Evolutionary conservation across 192 early-diverging fungal species (phyloP), one percentile per base, ranked within the genome.

Genomic region (Backusella tarrabulga): DNA sequence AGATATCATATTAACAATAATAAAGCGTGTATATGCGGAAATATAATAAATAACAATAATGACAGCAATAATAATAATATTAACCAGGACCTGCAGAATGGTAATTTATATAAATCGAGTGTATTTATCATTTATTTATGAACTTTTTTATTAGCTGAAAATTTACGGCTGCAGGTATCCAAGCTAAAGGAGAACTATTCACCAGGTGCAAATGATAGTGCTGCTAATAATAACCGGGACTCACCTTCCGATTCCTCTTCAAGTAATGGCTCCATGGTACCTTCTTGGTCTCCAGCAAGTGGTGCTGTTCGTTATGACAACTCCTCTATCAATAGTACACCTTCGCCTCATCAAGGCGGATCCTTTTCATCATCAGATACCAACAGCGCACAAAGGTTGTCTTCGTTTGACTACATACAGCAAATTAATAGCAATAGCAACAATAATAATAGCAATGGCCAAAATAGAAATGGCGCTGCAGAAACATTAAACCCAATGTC

Each of bases 101-200:
- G 71, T 72, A 72, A 72, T 29, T 34, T 32, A 50, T 17, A 36
- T 69, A 70, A 41, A 70, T 17, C 14, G 7, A 68, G 34, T 36
- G 21, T 6, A 21, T 12, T 0, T 29, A 29, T 17, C 70, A 46
- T 42, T 29, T 63, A 29, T 63, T 63, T 60, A n/a, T n/a, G 12
- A 32, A 34, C 9, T 29, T 60, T 32, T 50, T 32, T 29, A 32
- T 6, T 72, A 72, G 71, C 71, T 44, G 71, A 72, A 34, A 50
- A 44, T 44, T 41, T 72, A n/a, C 71, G 42, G 23, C 41, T 72
- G 42, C 71, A 50, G 26, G 71, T 72, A 42, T 50, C 71, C 23
- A 72, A 72, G 15, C 17, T 72, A 32, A 72, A 72, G 40, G 69
- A 40, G 26, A 72, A 23, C 12, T 15, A 21, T 4, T 38, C 34